A percentile compares a stretch with the other conserved stretches of the same genome.
These are phyloP conservation scores for Ziziphus jujuba DNA, from an alignment of 306 rosid species.

Conservation along the genomic window DNA sequence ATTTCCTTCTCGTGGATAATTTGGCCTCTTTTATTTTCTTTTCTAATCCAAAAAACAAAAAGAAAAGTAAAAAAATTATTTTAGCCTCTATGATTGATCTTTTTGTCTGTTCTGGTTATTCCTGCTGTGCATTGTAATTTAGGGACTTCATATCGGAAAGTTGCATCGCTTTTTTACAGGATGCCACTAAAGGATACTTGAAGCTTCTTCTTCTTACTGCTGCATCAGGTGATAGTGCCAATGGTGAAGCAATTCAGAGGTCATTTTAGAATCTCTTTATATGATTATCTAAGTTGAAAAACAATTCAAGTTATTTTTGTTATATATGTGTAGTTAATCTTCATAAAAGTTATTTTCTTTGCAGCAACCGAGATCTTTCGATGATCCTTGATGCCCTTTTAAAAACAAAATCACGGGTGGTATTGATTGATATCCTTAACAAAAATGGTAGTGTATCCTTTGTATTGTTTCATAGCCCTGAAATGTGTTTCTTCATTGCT, in stretches of 20 bases:
- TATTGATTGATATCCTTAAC: slow-evolving; percentile 78
- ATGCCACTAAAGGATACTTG: slow-evolving; percentile 90
- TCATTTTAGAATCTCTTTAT: slow-evolving; percentile 20
- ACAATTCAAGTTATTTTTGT: slow-evolving; percentile 17
- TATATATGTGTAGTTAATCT: slow-evolving; percentile 10
- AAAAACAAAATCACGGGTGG: slow-evolving; percentile 90
- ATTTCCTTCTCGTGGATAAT: not conserved
- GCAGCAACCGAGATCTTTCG: slow-evolving; percentile 98
- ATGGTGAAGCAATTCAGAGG: slow-evolving; percentile 96
- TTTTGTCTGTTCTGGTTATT: no score
- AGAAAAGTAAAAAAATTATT: no score
- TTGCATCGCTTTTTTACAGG: slow-evolving; percentile 50
- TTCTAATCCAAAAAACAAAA: not conserved
- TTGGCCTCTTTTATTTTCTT: not conserved
- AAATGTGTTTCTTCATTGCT: not conserved
- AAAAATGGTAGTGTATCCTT: slow-evolving; percentile 69
- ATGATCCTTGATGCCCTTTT: slow-evolving; percentile 97
- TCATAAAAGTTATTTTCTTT: not conserved
- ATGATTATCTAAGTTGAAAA: slow-evolving; percentile 4
- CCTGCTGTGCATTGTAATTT: no score
- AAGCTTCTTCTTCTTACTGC: slow-evolving; percentile 94
- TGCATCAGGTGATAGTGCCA: slow-evolving; percentile 81
- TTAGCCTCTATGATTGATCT: no score
- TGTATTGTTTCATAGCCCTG: slow-evolving; percentile 6
- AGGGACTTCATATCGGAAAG: not conserved